These are phyloP conservation scores for Delonix regia DNA, from an alignment of 306 rosid genomes.

Conservation along the genomic window DNA sequence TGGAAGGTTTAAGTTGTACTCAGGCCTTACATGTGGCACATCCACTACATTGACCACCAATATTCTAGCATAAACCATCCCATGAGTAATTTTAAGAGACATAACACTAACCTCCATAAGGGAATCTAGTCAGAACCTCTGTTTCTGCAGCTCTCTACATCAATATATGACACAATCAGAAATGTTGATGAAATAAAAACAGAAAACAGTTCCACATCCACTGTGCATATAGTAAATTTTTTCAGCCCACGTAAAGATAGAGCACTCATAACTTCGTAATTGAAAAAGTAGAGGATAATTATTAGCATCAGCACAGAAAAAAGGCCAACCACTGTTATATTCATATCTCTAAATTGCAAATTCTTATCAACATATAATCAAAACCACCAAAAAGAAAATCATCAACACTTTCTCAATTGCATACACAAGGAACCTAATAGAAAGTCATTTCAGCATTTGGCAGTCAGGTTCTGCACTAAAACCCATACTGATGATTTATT, in stretches of 20 bases:
- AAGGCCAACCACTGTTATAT: conserved; percentile 17
- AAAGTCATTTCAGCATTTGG: conserved; percentile 1
- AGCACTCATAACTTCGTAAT: conserved; percentile 1
- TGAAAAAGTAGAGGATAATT: neutral
- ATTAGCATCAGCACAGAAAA: conserved; percentile 5
- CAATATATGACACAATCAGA: conserved; percentile 33
- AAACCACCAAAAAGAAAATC: conserved; percentile 1
- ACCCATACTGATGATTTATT: conserved; percentile 20
- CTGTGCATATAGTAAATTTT: neutral
- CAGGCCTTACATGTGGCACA: neutral
- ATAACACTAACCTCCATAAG: conserved; percentile 75
- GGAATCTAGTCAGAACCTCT: conserved; percentile 71
- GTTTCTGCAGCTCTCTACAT: conserved; percentile 91
- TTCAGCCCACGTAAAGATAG: neutral
- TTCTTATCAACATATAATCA: neutral
- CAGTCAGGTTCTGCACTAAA: conserved; percentile 1
- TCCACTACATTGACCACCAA: neutral
- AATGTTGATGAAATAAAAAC: conserved; percentile 35
- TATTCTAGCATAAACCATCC: conserved; percentile 13
- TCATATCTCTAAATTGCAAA: conserved; percentile 24
- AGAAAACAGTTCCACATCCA: conserved; percentile 8
- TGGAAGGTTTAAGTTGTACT: neutral
- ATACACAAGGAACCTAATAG: conserved; percentile 5
- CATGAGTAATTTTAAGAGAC: conserved; percentile 20
- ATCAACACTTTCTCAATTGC: conserved; percentile 1